Percentiles rank a stretch among this genome's conserved stretches.
Evolutionary conservation across 2,329 filamentous ascomycete genomes (phyloP).

Genomic region (Botrytis galanthina): DNA sequence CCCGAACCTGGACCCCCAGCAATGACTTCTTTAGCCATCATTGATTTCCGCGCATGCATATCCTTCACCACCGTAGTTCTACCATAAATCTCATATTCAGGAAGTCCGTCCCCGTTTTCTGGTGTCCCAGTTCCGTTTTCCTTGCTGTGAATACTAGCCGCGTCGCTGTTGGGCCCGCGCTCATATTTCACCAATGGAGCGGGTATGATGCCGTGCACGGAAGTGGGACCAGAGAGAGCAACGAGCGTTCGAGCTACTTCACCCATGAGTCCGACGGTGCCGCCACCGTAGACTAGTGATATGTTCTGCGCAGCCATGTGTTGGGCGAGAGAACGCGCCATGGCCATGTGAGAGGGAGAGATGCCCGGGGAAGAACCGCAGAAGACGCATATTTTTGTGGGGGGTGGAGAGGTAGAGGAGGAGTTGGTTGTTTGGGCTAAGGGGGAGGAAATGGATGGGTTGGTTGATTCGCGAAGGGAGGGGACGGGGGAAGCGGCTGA

Average conservation of each 20-base stretch:
- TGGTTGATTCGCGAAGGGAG: neutral
- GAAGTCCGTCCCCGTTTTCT: constrained; percentile 38
- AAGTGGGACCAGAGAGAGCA: constrained; percentile 71
- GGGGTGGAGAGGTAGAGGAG: neutral
- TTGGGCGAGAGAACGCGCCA: constrained; percentile 68
- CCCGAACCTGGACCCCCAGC: constrained; percentile 78
- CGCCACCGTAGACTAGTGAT: constrained; percentile 88
- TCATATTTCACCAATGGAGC: constrained; percentile 79
- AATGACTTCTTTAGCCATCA: constrained; percentile 89
- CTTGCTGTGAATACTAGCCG: constrained; percentile 10
- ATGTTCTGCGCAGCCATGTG: constrained; percentile 75
- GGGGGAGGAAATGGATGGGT: constrained; percentile 7
- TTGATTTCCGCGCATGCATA: constrained; percentile 93
- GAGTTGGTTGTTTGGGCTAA: constrained; percentile 3
- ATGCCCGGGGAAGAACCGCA: constrained; percentile 79
- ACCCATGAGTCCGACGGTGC: constrained; percentile 93
- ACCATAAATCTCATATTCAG: constrained; percentile 62
- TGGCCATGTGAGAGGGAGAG: constrained; percentile 66
- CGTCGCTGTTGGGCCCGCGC: constrained; percentile 58
- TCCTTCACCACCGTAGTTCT: constrained; percentile 84
- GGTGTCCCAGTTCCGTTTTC: constrained; percentile 28
- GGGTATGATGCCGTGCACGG: constrained; percentile 93
- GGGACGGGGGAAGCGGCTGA: constrained; percentile 30
- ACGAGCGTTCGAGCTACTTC: constrained; percentile 86
- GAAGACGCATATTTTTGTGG: constrained; percentile 49